Evolutionary conservation across 768 basidiomycete species (phyloP), one percentile per base, ranked within the genome.

Genomic region (Tulasnella calospora): DNA sequence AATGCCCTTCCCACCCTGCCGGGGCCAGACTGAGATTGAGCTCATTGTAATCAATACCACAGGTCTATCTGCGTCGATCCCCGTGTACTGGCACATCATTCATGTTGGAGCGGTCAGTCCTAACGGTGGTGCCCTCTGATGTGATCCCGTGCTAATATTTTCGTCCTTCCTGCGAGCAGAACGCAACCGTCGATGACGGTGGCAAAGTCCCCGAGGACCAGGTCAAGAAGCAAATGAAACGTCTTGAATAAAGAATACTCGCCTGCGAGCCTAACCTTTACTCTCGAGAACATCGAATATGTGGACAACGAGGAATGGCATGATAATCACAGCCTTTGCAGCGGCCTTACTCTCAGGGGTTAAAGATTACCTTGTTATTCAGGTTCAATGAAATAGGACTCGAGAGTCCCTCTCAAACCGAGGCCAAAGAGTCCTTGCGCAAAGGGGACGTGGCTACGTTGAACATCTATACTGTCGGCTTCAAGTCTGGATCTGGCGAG

Each of bases 371-470:
- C 13, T 46, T 46, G 8, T 40, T 40, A 17, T 46, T 7, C 19
- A 46, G 57, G 57, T 83, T 82, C 76, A 77, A 80, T 38, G 73
- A 74, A 15, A 81, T 77, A 17, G 82, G 79, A n/a, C 81, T 80
- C 17, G 67, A 78, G 71, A 80, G 82, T 82, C 83, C 80, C 41
- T 82, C 82, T 78, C 84, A 85, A 73, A 80, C 80, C 33, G 81
- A 82, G 33, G 85, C 86, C 85, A 85, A 86, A 78, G 79, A 55
- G 9, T 73, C 83, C 23, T 85, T 87, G 78, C 84, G 85, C 78
- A 82, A 76, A 40, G 83, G 83, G 27, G 83, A 80, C 38, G 76
- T 76, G 12, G 44, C 72, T 38, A 79, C 75, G 10, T 81, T 87
- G 71, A 87, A 86, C 78, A 80, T 87, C 47, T 87, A 85, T 81